Evolutionary conservation across 148 eudicot species (phyloP).

Genomic region (Vaccinium macrocarpon): DNA sequence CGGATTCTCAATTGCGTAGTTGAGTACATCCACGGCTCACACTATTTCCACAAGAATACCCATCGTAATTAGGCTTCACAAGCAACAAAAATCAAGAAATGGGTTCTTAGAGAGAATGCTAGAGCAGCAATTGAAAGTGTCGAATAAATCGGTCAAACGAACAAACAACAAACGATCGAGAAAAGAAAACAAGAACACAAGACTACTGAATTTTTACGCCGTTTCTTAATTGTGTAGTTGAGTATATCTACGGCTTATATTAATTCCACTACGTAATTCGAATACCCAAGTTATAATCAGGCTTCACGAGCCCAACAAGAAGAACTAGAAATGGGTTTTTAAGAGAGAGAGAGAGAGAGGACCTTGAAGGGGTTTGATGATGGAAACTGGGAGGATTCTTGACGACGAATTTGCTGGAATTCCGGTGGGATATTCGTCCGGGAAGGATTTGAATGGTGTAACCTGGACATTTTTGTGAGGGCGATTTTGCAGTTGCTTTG

Average conservation of each 20-base stretch:
- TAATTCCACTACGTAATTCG: too few relatives aligned
- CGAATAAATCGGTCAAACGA: neutral
- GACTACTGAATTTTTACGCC: too few relatives aligned
- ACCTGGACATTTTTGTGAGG: constrained; percentile 24
- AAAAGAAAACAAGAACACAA: too few relatives aligned
- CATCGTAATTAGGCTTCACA: too few relatives aligned
- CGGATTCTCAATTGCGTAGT: too few relatives aligned
- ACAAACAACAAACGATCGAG: neutral
- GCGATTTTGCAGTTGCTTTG: neutral
- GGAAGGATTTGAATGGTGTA: constrained; percentile 17
- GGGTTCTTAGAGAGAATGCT: neutral
- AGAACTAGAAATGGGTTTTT: neutral
- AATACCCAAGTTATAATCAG: too few relatives aligned
- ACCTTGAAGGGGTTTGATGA: constrained; percentile 26
- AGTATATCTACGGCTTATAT: too few relatives aligned
- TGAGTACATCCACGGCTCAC: too few relatives aligned
- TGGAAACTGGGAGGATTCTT: constrained; percentile 1
- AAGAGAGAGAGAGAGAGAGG: constrained; percentile 1
- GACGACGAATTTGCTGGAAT: constrained; percentile 21
- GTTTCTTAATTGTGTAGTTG: too few relatives aligned
- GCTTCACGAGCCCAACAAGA: too few relatives aligned
- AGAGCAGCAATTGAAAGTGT: too few relatives aligned
- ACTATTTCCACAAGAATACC: too few relatives aligned
- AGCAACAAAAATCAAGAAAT: neutral
- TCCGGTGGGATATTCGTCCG: constrained; percentile 15